Conservation (phyloP, 345 rosid species). For the Citrus hindsii region DNA sequence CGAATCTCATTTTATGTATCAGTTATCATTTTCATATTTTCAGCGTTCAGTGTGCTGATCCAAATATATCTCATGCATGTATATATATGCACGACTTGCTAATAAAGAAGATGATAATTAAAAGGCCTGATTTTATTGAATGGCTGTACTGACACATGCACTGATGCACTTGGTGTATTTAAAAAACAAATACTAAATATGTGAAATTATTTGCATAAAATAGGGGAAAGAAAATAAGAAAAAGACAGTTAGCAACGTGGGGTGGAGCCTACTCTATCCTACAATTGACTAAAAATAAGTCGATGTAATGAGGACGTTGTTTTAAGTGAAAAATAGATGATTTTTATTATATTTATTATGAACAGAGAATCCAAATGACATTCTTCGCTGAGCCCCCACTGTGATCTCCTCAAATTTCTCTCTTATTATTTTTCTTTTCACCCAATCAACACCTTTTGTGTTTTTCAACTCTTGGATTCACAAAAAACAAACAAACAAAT, state of each 20-base stretch:
- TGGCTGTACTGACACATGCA: too few relatives aligned
- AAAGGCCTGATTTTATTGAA: too few relatives aligned
- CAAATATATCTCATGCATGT: not conserved
- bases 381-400: not conserved
- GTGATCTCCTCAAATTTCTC: not conserved
- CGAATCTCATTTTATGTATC: not conserved
- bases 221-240: not conserved
- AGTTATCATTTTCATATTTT: not conserved
- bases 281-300: not conserved
- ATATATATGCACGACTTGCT: too few relatives aligned
- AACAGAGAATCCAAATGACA: not conserved
- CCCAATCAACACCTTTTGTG: not conserved
- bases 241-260: not conserved
- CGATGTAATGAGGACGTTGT: too few relatives aligned
- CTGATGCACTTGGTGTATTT: not conserved
- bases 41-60: not conserved
- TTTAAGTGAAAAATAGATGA: not conserved
- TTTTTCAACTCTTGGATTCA: not conserved
- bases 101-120: too few relatives aligned
- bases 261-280: not conserved
- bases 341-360: not conserved
- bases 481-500: not conserved
- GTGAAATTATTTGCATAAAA: not conserved
- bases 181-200: not conserved
- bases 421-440: not conserved